phyloP scores from a whole-genome alignment of 352 stramenopile species.

The Phytophthora ohioensis region DNA sequence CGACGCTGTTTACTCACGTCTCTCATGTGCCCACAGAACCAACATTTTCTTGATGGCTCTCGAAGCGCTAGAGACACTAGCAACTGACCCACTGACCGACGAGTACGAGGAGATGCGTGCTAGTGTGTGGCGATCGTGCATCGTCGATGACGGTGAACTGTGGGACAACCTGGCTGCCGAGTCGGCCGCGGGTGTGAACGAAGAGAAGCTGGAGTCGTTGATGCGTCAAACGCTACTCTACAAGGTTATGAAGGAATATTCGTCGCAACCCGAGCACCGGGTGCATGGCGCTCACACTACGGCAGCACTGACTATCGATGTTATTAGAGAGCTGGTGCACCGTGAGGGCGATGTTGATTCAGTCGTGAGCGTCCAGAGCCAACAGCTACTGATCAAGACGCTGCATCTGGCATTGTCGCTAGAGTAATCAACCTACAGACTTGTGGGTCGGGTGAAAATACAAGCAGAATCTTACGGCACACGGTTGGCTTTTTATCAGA shows the following conservation, averaged over 20 bases:
- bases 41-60: slow-evolving; percentile 79
- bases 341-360: slow-evolving; percentile 56
- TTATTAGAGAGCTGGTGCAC: slow-evolving; percentile 74
- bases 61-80: slow-evolving; percentile 69
- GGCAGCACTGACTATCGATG: slow-evolving; percentile 58
- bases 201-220: slow-evolving; percentile 63
- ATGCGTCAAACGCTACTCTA: slow-evolving; percentile 84
- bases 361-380: slow-evolving; percentile 57
- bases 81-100: slow-evolving; percentile 36
- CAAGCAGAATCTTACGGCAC: slow-evolving; percentile 17
- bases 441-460: slow-evolving; percentile 21
- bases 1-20: slow-evolving; percentile 9
- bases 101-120: slow-evolving; percentile 60
- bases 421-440: slow-evolving; percentile 26
- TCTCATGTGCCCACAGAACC: slow-evolving; percentile 38
- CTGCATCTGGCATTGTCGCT: slow-evolving; percentile 59
- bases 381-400: slow-evolving; percentile 81
- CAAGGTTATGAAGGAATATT: slow-evolving; percentile 65
- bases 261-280: slow-evolving; percentile 32
- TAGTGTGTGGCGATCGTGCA: slow-evolving; percentile 64
- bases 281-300: slow-evolving; percentile 12
- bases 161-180: slow-evolving; percentile 67
- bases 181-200: slow-evolving; percentile 63
- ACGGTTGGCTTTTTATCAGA: background rate
- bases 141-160: slow-evolving; percentile 62